These are phyloP conservation scores for Syncephalastrum racemosum DNA, from an alignment of 371 early-diverging fungal genomes.

Conservation along the genomic window DNA sequence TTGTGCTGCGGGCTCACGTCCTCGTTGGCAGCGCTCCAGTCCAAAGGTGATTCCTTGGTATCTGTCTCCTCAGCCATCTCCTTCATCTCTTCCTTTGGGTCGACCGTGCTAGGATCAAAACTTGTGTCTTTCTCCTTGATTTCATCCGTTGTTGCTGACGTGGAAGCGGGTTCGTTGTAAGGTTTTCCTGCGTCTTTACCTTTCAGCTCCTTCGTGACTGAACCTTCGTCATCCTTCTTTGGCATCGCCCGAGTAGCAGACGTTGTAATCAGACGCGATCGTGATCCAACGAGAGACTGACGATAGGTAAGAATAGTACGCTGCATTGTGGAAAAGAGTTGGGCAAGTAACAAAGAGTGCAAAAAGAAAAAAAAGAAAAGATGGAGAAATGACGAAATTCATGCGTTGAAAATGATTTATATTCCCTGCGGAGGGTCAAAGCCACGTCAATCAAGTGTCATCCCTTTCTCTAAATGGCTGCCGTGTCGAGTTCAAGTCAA, in stretches of 20 bases:
- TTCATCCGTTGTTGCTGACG: slow-evolving; percentile 9
- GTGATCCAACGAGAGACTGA: too few species aligned
- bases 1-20: slow-evolving; percentile 9
- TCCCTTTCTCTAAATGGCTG: background rate
- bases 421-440: too few species aligned
- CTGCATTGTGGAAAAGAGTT: too few species aligned
- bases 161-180: slow-evolving; percentile 7
- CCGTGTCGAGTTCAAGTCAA: slow-evolving; percentile 23
- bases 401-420: too few species aligned
- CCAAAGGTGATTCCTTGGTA: slow-evolving; percentile 9
- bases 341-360: too few species aligned
- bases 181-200: slow-evolving; percentile 11
- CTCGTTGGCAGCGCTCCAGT: slow-evolving; percentile 13
- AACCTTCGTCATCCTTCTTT: slow-evolving; percentile 9
- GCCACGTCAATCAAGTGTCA: too few species aligned
- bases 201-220: slow-evolving; percentile 10
- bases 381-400: too few species aligned
- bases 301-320: too few species aligned
- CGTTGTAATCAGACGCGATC: too few species aligned
- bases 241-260: background rate
- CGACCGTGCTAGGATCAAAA: slow-evolving; percentile 9
- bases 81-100: slow-evolving; percentile 7
- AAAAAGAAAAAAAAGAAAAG: too few species aligned
- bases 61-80: slow-evolving; percentile 5
- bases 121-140: slow-evolving; percentile 8